phyloP scores from a whole-genome alignment of 108 stramenopile genomes.

The Aureococcus anophagefferens region DNA sequence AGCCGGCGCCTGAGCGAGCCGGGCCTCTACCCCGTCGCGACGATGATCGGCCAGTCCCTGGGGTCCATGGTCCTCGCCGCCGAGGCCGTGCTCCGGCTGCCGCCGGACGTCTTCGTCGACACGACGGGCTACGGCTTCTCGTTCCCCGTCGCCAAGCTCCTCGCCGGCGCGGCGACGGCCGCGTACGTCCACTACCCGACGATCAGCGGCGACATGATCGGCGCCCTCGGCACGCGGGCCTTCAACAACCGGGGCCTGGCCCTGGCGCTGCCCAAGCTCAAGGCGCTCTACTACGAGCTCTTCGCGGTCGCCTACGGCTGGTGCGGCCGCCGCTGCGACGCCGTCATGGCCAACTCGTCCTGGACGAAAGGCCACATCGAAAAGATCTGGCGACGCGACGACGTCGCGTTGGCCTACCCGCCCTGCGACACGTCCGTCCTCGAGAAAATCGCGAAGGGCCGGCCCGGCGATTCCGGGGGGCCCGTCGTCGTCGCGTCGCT shows the following conservation, averaged over 20 bases:
- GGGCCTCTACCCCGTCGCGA: constrained; percentile 8
- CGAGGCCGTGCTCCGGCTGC: constrained; percentile 40
- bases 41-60: constrained; percentile 73
- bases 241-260: constrained; percentile 67
- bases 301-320: constrained; percentile 74
- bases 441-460: constrained; percentile 30
- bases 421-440: constrained; percentile 69
- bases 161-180: constrained; percentile 51
- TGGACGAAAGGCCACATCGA: constrained; percentile 85
- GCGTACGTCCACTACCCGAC: constrained; percentile 98
- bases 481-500: constrained; percentile 61
- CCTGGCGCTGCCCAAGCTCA: constrained; percentile 48
- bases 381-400: constrained; percentile 50
- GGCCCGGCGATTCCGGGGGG: not conserved
- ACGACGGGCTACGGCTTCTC: constrained; percentile 94
- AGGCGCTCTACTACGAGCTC: constrained; percentile 72
- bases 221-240: constrained; percentile 62
- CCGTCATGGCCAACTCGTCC: constrained; percentile 85
- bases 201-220: constrained; percentile 83
- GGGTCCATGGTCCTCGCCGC: constrained; percentile 68
- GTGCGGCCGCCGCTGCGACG: constrained; percentile 60
- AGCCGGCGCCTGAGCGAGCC: not conserved
- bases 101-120: constrained; percentile 79
- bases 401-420: constrained; percentile 65
- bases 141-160: constrained; percentile 59